Evolutionary conservation across 2,329 filamentous ascomycete genomes (phyloP).

Genomic region (Chrysosphaeria jannelii): DNA sequence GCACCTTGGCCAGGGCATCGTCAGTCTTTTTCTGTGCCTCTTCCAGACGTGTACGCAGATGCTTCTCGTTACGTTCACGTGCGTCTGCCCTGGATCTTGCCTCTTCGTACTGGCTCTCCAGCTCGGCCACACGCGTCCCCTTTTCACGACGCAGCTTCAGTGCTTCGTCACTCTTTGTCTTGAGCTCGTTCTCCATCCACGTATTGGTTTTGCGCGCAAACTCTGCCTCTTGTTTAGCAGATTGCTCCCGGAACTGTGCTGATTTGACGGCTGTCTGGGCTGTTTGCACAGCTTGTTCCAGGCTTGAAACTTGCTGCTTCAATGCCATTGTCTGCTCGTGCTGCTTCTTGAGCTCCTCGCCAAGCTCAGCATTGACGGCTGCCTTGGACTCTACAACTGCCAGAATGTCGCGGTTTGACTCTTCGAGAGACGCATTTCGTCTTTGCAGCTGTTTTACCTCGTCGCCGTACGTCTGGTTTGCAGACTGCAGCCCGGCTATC

Average conservation of each 20-base stretch:
- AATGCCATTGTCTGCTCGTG: conserved; percentile 70
- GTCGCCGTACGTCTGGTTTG: too few relatives aligned
- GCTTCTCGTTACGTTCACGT: conserved; percentile 48
- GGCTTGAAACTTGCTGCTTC: conserved; percentile 46
- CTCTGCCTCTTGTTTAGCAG: conserved; percentile 68
- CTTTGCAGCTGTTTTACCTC: conserved; percentile 50
- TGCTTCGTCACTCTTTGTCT: conserved; percentile 64
- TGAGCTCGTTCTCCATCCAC: conserved; percentile 75
- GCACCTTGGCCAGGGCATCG: conserved; percentile 50
- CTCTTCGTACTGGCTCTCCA: conserved; percentile 74
- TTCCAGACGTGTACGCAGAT: conserved; percentile 51
- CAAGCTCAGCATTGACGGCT: conserved; percentile 55
- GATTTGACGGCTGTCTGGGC: conserved; percentile 53
- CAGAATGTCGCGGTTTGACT: conserved; percentile 73
- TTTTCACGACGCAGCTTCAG: conserved; percentile 88
- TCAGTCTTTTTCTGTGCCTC: conserved; percentile 69
- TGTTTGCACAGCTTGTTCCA: conserved; percentile 62
- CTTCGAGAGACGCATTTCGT: conserved; percentile 63
- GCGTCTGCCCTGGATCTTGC: conserved; percentile 46
- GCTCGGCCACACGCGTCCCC: conserved; percentile 58
- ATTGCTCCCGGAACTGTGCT: conserved; percentile 73
- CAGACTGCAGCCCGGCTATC: conserved; percentile 46
- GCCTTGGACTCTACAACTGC: conserved; percentile 76
- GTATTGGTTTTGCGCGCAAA: conserved; percentile 71
- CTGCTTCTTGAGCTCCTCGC: conserved; percentile 61